phyloP scores from a whole-genome alignment of 208 protist genomes.

The Phytomonas serpens region DNA sequence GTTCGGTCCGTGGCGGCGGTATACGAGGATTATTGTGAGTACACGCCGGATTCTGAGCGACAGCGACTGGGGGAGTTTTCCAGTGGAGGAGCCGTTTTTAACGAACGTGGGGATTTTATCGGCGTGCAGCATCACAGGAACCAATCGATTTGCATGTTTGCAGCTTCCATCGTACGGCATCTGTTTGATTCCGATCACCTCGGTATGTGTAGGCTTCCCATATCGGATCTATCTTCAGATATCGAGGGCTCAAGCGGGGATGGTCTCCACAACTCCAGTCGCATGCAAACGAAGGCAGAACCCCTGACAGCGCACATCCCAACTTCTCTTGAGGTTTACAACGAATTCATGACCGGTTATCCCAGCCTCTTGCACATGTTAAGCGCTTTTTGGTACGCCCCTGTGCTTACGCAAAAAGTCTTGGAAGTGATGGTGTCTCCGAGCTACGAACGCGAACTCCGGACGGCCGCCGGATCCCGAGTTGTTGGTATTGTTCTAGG shows the following conservation, averaged over 20 bases:
- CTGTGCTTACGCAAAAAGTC: conserved; percentile 36
- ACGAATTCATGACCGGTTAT: conserved; percentile 63
- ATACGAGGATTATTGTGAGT: conserved; percentile 59
- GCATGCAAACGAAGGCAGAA: not conserved
- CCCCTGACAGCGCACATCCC: conserved; percentile 34
- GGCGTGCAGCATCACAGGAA: conserved; percentile 71
- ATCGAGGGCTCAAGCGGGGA: not conserved
- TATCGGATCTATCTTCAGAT: conserved; percentile 18
- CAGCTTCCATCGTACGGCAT: conserved; percentile 56
- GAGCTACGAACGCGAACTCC: conserved; percentile 22
- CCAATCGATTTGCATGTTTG: conserved; percentile 55
- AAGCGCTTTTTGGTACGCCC: conserved; percentile 55
- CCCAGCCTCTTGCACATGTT: conserved; percentile 64
- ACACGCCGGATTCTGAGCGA: conserved; percentile 29
- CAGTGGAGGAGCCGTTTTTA: conserved; percentile 80
- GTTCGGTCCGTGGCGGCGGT: conserved; percentile 50
- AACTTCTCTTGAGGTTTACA: conserved; percentile 46
- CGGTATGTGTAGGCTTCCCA: conserved; percentile 61
- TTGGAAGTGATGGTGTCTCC: conserved; percentile 34
- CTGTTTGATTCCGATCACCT: conserved; percentile 62
- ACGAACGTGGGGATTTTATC: conserved; percentile 72
- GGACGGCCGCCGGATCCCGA: conserved; percentile 31
- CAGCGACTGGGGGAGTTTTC: conserved; percentile 21
- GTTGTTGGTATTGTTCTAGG: conserved; percentile 71
- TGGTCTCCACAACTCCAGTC: conserved; percentile 1